Evolutionary conservation across 352 stramenopile species (phyloP).

Genomic region (Phytopythium sindhum): DNA sequence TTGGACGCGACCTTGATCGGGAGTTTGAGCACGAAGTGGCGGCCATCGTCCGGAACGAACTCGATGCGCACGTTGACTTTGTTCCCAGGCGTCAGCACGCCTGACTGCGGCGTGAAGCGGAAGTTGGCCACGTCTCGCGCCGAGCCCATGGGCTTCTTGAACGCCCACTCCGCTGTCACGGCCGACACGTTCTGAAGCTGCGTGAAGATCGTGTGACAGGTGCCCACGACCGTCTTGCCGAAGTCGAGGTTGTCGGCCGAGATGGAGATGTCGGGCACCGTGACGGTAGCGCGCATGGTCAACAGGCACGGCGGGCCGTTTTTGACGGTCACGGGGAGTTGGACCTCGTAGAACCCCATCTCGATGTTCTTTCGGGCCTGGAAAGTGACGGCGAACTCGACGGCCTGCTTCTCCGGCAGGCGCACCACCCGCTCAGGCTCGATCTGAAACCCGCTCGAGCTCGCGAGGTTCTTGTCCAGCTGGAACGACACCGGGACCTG

Average conservation of each 20-base stretch:
- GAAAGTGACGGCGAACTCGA: slow-evolving; percentile 92
- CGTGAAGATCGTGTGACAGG: slow-evolving; percentile 85
- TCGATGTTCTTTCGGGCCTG: slow-evolving; percentile 83
- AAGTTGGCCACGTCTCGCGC: slow-evolving; percentile 82
- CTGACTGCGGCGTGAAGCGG: slow-evolving; percentile 64
- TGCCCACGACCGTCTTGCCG: slow-evolving; percentile 84
- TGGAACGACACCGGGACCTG: slow-evolving; percentile 83
- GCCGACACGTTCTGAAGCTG: slow-evolving; percentile 90
- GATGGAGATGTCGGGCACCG: slow-evolving; percentile 87
- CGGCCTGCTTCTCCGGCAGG: slow-evolving; percentile 82
- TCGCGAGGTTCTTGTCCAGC: slow-evolving; percentile 91
- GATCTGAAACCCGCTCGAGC: slow-evolving; percentile 85
- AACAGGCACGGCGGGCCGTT: slow-evolving; percentile 88
- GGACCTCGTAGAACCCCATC: slow-evolving; percentile 72
- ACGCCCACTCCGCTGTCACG: slow-evolving; percentile 87
- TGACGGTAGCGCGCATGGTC: slow-evolving; percentile 86
- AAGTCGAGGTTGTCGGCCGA: slow-evolving; percentile 88
- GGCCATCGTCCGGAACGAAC: slow-evolving; percentile 84
- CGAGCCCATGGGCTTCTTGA: slow-evolving; percentile 89
- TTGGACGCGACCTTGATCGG: slow-evolving; percentile 86
- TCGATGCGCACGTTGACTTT: slow-evolving; percentile 89
- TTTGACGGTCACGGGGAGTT: slow-evolving; percentile 88
- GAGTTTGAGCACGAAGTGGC: slow-evolving; percentile 79
- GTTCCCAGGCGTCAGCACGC: slow-evolving; percentile 66
- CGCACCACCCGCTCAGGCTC: slow-evolving; percentile 93